A percentile compares a stretch with the other conserved stretches of the same genome.
phyloP scores from a whole-genome alignment of 768 basidiomycete species.

The Russula abietina region DNA sequence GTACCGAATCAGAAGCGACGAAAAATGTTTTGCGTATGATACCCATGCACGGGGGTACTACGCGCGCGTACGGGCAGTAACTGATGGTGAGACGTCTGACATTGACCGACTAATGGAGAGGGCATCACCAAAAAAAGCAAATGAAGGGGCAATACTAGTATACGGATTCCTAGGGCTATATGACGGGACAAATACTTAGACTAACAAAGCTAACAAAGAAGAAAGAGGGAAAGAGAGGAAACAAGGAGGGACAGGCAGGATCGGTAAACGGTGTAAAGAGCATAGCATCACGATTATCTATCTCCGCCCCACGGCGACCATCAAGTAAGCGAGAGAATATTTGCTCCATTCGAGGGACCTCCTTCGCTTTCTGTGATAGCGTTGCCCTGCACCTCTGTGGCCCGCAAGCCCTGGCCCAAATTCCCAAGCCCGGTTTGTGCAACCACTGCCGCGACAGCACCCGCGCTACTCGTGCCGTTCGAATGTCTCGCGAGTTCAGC shows the following conservation, averaged over 20 bases:
- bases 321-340: conserved; percentile 45
- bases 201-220: conserved; percentile 6
- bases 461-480: conserved; percentile 30
- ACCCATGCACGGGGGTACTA: too few relatives aligned
- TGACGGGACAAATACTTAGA: conserved; percentile 17
- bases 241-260: neutral
- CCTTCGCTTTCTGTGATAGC: conserved; percentile 44
- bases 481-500: conserved; percentile 54
- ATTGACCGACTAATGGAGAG: neutral
- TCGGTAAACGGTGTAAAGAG: neutral
- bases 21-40: too few relatives aligned
- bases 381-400: conserved; percentile 46
- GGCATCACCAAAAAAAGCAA: neutral
- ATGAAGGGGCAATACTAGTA: conserved; percentile 6
- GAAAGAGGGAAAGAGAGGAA: neutral
- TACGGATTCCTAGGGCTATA: conserved; percentile 23
- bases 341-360: conserved; percentile 53
- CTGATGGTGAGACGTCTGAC: too few relatives aligned
- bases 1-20: too few relatives aligned
- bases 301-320: conserved; percentile 9
- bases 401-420: conserved; percentile 54
- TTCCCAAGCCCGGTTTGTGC: conserved; percentile 44
- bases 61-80: too few relatives aligned
- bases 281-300: neutral
- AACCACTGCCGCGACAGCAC: conserved; percentile 30